Base-by-base conservation (phyloP, 2,329 filamentous ascomycete genomes). In the Colletotrichum scovillei region DNA sequence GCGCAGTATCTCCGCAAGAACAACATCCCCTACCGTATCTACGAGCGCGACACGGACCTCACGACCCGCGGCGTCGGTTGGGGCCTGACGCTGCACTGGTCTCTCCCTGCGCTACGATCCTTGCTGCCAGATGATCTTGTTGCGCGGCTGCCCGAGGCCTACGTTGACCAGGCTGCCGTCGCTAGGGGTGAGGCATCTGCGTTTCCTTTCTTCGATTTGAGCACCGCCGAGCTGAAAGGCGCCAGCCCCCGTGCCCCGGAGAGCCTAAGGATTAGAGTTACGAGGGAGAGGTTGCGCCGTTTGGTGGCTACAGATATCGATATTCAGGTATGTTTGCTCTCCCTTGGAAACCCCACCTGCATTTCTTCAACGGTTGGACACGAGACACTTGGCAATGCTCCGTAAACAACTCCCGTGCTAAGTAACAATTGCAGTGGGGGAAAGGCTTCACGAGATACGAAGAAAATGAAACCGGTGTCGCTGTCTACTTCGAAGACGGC, bases 41-140 rank as follows among this genome's bases (percentile, higher is more conserved):
- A 88, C 75, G 89, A 90, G 77, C 85, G 88, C n/a, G 86, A 89
- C 75, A 70, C 77, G 5, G 84, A 87, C 53, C 82, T 88, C 55
- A 82, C 80, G 69, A 84, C 84, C 32, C 87, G 86, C 38, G 87
- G 81, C 24, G 82, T 85, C 4, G 90, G 91, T 74, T 92, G 90
- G 91, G 91, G 90, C 3, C 82, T 92, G 69, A 92, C 90, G 0
- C 82, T 92, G 69, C 89, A 92, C 78, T 92, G 90, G 90, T 89
- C 88, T 5, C 83, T 92, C 11, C 83, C 87, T 0, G 84, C 84
- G 1, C 81, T 92, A 53, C 83, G 86, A 57, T 78, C 82, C 8
- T 82, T 92, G 26, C 81, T 92, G 32, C 87, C 89, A 0, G 78
- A 83, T 0, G 80, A 86, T 14, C 79, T 91, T 7, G 78, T 85